Base-by-base conservation (phyloP, 352 stramenopile genomes). In the Phytophthora quininea region DNA sequence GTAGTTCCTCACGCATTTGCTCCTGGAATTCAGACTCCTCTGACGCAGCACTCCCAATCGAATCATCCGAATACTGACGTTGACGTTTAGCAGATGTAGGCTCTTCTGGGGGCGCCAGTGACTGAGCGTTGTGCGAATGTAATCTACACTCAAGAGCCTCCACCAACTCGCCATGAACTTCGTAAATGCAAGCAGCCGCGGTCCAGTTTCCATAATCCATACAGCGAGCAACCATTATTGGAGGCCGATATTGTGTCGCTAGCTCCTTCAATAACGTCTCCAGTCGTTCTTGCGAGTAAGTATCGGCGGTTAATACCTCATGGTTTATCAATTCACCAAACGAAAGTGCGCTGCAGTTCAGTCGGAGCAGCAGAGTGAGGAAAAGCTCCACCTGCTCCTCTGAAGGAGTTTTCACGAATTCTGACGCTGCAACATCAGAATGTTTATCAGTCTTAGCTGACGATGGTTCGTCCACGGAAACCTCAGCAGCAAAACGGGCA, bases 161-260 rank as follows among this genome's bases (percentile, higher is more conserved):
- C 1, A 96, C 84, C 2, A 92, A 66, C 58, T 94, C 88, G 10
- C 80, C 86, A 27, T 96, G 82, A 2, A 76, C 86, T 76, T 96
- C 80, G 42, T 94, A 93, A 19, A 95, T 74, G 54, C 75, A 84
- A 1, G 88, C 88, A 0, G 88, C 88, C 0, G 86, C 88, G 24
- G 72, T 82, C 88, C 88, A 96, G 57, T 96, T 95, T 12, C 74
- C 81, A 38, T 88, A 95, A 69, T 96, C 88, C 6, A 92, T 76
- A 65, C 86, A 95, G 6, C 88, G 83, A 31, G 88, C 69, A 19
- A 94, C 77, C 71, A 96, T 79, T 12, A 92, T 79, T 3, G 88
- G 87, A 4, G 88, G 86, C 0, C 88, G 86, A 62, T 95, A 96
- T 49, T 80, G 80, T 9, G 73, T 42, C n/a, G 76, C 79, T 19